Evolutionary conservation across 2,329 filamentous ascomycete species (phyloP).

Genomic region (Leptographium galeiforme): DNA sequence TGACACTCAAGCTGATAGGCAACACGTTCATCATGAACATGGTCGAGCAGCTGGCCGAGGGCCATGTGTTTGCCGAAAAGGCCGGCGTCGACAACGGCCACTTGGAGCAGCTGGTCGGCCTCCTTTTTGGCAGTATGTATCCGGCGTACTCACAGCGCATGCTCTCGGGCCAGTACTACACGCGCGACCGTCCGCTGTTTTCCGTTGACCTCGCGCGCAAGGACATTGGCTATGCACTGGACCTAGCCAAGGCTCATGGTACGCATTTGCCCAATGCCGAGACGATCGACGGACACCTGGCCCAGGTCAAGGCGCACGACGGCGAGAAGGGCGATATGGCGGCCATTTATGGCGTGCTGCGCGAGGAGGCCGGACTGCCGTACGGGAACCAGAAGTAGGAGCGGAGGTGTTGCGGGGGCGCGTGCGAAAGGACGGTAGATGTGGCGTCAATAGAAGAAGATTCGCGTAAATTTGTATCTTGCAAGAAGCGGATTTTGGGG

Average conservation of each 20-base stretch:
- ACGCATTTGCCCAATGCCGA: conserved; percentile 50
- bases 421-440: neutral
- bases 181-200: conserved; percentile 67
- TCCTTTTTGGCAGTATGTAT: conserved; percentile 64
- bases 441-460: neutral
- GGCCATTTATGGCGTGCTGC: conserved; percentile 67
- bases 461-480: no score
- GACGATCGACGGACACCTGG: conserved; percentile 55
- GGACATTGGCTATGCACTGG: conserved; percentile 62
- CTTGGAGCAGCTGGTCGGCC: conserved; percentile 57
- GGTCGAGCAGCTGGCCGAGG: conserved; percentile 67
- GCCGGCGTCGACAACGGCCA: conserved; percentile 57
- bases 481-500: no score
- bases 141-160: conserved; percentile 63
- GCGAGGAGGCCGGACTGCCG: conserved; percentile 58
- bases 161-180: conserved; percentile 62
- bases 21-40: conserved; percentile 81
- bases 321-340: conserved; percentile 67
- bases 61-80: conserved; percentile 68
- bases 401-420: neutral
- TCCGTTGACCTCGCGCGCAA: conserved; percentile 72
- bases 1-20: conserved; percentile 67
- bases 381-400: conserved; percentile 46
- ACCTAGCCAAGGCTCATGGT: conserved; percentile 49
- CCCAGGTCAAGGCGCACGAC: conserved; percentile 49